A percentile compares a stretch with the other conserved stretches of the same genome.
These are phyloP conservation scores for Candida caryicola DNA, from an alignment of 805 yeast genomes.

Conservation along the genomic window DNA sequence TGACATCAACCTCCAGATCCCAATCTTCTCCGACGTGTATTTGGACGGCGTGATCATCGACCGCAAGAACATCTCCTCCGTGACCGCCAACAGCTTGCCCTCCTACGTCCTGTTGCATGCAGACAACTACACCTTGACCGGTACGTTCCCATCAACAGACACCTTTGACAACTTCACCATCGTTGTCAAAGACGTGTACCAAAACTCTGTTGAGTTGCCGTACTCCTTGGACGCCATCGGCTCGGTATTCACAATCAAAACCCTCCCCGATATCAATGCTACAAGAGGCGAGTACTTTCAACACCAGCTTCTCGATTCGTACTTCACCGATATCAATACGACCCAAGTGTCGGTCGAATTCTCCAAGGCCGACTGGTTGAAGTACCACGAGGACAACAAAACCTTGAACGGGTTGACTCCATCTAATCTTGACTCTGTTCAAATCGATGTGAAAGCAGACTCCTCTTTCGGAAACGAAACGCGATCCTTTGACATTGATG, in stretches of 20 bases:
- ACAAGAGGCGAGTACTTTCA: conserved; percentile 61
- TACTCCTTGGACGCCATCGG: conserved; percentile 54
- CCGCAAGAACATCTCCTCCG: conserved; percentile 51
- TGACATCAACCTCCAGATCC: conserved; percentile 53
- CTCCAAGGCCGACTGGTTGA: conserved; percentile 56
- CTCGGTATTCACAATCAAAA: conserved; percentile 53
- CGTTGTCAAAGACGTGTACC: conserved; percentile 55
- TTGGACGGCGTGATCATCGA: conserved; percentile 58
- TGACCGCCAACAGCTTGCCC: conserved; percentile 54
- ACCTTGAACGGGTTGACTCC: conserved; percentile 71
- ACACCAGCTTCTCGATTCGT: conserved; percentile 51
- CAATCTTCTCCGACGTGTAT: conserved; percentile 56
- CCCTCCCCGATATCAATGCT: conserved; percentile 61
- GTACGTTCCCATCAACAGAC: conserved; percentile 52
- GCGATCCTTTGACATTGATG: conserved; percentile 50
- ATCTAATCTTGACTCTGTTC: conserved; percentile 19
- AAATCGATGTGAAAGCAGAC: conserved; percentile 28
- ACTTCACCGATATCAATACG: conserved; percentile 52
- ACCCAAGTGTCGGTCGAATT: conserved; percentile 48
- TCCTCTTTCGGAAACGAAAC: conserved; percentile 28
- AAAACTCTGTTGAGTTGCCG: conserved; percentile 57
- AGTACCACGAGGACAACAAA: conserved; percentile 54
- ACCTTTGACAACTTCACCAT: conserved; percentile 49
- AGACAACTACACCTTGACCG: conserved; percentile 44
- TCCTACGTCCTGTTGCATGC: conserved; percentile 50